Percentiles rank a stretch among this genome's conserved stretches.
Conservation (phyloP, 371 early-diverging fungal species). For the Polyrhizophydium stewartii region DNA sequence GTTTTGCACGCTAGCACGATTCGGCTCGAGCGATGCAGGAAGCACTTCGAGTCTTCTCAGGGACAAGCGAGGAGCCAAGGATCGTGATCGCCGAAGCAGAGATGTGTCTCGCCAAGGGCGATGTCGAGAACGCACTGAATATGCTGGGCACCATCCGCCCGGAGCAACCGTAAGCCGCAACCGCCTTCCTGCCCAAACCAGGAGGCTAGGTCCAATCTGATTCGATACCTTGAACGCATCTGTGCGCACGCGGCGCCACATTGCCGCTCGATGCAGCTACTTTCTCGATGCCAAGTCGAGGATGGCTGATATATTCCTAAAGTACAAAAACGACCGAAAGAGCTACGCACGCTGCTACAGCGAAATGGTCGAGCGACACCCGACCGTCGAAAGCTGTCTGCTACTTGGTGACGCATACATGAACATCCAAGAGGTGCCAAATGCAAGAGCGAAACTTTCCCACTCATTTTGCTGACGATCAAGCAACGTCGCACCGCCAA, state of each 20-base stretch:
- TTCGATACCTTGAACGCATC: background rate
- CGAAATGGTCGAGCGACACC: slow-evolving; percentile 35
- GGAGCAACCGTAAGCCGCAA: slow-evolving; percentile 15
- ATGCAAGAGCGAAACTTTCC: too few relatives aligned
- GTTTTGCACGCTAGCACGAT: slow-evolving; percentile 23
- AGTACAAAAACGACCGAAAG: slow-evolving; percentile 36
- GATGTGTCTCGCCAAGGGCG: slow-evolving; percentile 20
- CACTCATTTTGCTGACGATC: too few relatives aligned
- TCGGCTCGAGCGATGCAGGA: slow-evolving; percentile 34
- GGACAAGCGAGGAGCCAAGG: slow-evolving; percentile 26
- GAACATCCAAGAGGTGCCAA: slow-evolving; percentile 38
- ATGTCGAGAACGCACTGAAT: slow-evolving; percentile 31
- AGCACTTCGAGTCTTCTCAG: slow-evolving; percentile 26
- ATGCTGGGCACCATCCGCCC: slow-evolving; percentile 23
- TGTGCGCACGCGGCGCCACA: background rate
- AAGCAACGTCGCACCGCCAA: too few relatives aligned
- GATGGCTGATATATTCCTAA: slow-evolving; percentile 42
- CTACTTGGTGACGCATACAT: slow-evolving; percentile 47
- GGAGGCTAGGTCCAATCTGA: too few relatives aligned
- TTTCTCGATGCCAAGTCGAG: slow-evolving; percentile 31
- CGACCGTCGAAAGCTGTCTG: slow-evolving; percentile 34
- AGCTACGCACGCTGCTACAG: slow-evolving; percentile 39
- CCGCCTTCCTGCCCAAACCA: background rate
- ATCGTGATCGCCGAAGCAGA: slow-evolving; percentile 36
- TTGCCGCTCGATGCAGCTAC: background rate